These are phyloP conservation scores for Discostella pseudostelligera DNA, from an alignment of 108 stramenopile species.

Conservation along the genomic window DNA sequence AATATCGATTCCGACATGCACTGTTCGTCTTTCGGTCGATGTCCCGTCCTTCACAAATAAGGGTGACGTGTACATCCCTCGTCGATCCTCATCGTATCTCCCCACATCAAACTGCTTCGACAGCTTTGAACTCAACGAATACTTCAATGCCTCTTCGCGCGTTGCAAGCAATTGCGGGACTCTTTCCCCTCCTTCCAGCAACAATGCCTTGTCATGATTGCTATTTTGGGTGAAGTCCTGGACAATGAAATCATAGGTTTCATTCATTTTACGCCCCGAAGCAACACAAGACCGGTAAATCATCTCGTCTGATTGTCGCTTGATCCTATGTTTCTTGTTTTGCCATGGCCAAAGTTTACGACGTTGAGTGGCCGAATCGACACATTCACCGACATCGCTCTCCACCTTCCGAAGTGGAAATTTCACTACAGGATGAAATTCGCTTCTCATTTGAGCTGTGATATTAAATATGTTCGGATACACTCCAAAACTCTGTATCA, in stretches of 20 bases:
- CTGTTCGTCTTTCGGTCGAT: constrained; percentile 53
- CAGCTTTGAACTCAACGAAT: constrained; percentile 21
- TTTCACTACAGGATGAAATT: constrained; percentile 68
- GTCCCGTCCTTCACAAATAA: constrained; percentile 45
- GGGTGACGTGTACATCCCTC: constrained; percentile 60
- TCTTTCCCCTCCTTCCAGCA: constrained; percentile 11
- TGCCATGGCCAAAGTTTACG: constrained; percentile 22
- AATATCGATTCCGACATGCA: constrained; percentile 82
- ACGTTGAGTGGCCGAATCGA: constrained; percentile 16
- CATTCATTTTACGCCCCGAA: constrained; percentile 17
- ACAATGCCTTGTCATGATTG: constrained; percentile 11
- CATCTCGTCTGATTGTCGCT: not conserved
- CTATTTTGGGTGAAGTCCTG: constrained; percentile 25
- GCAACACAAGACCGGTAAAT: constrained; percentile 4
- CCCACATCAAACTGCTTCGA: constrained; percentile 47
- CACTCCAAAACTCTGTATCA: constrained; percentile 49
- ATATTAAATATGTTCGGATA: constrained; percentile 71
- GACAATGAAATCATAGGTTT: constrained; percentile 35
- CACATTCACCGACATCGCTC: not conserved
- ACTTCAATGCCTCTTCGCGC: constrained; percentile 29
- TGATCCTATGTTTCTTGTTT: not conserved
- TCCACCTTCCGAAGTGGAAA: constrained; percentile 44
- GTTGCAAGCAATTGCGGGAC: constrained; percentile 31
- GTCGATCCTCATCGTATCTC: constrained; percentile 78
- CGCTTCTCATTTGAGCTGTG: constrained; percentile 47